Base-by-base conservation (phyloP, 1,139 yeast species). In the Saccharomyces hybrid region DNA sequence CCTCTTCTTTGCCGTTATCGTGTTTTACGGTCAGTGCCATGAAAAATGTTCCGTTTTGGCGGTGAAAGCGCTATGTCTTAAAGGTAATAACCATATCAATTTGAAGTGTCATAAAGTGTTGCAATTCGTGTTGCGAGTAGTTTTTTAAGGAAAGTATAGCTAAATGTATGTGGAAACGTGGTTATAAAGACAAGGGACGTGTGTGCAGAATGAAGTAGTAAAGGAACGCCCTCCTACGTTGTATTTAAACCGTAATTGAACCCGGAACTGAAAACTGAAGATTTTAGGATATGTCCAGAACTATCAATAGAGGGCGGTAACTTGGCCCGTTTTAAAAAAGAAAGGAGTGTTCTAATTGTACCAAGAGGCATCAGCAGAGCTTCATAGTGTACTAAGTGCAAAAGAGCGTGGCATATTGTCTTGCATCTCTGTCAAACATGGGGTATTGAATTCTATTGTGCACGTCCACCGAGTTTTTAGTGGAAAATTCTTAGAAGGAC, bases 131-230 rank as follows among this genome's bases (percentile, higher is more conserved):
- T 16, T 38, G 8, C 9, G 23, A 38, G 23, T 9, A 38, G 25
- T 8, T 19, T 13, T 16, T 19, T 38, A 52, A 54, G 55, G 59
- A 59, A 56, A 57, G 54, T 57, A 57, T 59, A 58, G 52, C 49
- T 49, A 51, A 59, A 50, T 52, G 62, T 58, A 58, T 59, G 60
- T 59, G 55, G 48, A 25, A 49, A 27, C 13, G 16, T 46, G 46
- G 48, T 38, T 14, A 8, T 16, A 38, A 4, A 9, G n/a, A 38
- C 7, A 38, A 9, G 13, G 44, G 26, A 38, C 13, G 44, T 38
- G 44, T 38, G 9, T 38, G 23, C 44, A 19, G 25, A 34, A 16
- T 38, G 44, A 11, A 38, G 26, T 11, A 38, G 9, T 4, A 5
- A 38, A 9, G 13, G 25, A 38, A 25, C 3, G 19, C 19, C 19